phyloP scores from a whole-genome alignment of 78 protist genomes.

The Dictyostelium discoideum region dicty_2.7 NC_007090.3:1379501-1380000 shows the following conservation, averaged over 20 bases:
- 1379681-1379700: neutral
- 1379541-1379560: neutral
- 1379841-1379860: no score
- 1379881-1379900: neutral
- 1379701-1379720: slow-evolving; percentile 7
- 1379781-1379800: slow-evolving; percentile 11
- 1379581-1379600: neutral
- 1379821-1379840: neutral
- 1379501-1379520: neutral
- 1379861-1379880: neutral
- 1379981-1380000: neutral
- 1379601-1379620: neutral
- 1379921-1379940: neutral
- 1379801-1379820: neutral
- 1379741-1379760: neutral
- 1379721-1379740: neutral
- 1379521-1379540: neutral
- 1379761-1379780: neutral
- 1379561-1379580: neutral
- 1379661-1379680: neutral
- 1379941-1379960: neutral
- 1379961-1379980: neutral
- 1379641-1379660: neutral
- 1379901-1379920: neutral
- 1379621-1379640: neutral